Evolutionary conservation across 2,329 filamentous ascomycete species (phyloP).

Genomic region (Chaetomiaceae sp.): DNA sequence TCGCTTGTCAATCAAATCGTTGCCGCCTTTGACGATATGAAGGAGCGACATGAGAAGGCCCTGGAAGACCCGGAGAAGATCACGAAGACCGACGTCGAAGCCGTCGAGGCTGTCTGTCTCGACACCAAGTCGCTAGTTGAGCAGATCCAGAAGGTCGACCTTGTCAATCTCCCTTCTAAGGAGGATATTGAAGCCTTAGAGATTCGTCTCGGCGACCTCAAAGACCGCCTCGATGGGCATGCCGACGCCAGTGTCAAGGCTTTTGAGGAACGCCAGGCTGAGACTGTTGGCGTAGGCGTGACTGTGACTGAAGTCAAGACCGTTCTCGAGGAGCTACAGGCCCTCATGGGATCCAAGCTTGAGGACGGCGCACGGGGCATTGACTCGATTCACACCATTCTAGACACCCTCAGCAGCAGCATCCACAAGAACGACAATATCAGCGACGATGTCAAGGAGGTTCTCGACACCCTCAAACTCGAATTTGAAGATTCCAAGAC

Average conservation of each 20-base stretch:
- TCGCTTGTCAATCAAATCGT: conserved; percentile 75
- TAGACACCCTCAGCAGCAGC: conserved; percentile 63
- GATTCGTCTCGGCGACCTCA: conserved; percentile 63
- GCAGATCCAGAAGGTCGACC: conserved; percentile 65
- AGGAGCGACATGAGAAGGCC: conserved; percentile 50
- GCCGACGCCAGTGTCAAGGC: conserved; percentile 72
- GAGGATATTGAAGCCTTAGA: conserved; percentile 70
- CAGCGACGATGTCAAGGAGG: conserved; percentile 62
- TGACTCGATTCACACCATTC: conserved; percentile 66
- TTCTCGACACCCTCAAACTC: conserved; percentile 70
- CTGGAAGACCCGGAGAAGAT: conserved; percentile 59
- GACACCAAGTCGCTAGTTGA: conserved; percentile 79
- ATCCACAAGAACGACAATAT: conserved; percentile 54
- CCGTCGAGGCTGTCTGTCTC: conserved; percentile 74
- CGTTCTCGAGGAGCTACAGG: conserved; percentile 73
- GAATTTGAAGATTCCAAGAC: conserved; percentile 86
- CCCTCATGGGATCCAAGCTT: conserved; percentile 70
- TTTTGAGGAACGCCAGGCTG: conserved; percentile 77
- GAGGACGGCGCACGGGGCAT: conserved; percentile 69
- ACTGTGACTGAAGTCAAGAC: conserved; percentile 74
- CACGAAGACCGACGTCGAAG: conserved; percentile 76
- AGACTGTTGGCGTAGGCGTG: conserved; percentile 73
- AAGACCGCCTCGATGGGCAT: conserved; percentile 59
- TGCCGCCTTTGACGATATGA: conserved; percentile 69
- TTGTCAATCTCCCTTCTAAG: conserved; percentile 68